Evolutionary conservation across 192 early-diverging fungal species (phyloP).

Genomic region (Obelidium mucronatum): DNA sequence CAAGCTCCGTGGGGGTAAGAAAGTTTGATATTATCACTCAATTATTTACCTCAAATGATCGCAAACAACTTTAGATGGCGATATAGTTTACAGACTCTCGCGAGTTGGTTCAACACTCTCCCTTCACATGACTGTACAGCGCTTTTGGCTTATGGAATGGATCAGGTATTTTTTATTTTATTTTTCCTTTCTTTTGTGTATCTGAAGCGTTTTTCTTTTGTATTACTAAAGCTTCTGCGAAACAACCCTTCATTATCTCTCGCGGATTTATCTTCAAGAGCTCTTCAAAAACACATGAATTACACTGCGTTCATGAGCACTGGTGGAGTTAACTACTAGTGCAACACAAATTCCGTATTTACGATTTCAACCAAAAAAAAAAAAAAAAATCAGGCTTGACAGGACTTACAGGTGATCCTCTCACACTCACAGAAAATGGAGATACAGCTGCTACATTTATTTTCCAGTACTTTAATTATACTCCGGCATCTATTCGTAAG

Average conservation of each 20-base stretch:
- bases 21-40: not conserved
- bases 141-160: not conserved
- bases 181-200: too few relatives aligned
- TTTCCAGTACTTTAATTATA: too few relatives aligned
- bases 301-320: not conserved
- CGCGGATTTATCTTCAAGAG: not conserved
- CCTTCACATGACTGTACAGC: constrained; percentile 1
- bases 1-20: constrained; percentile 3
- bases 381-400: too few relatives aligned
- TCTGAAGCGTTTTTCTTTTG: not conserved
- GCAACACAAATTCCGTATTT: not conserved
- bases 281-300: not conserved
- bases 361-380: not conserved
- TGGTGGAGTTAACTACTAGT: too few relatives aligned
- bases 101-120: not conserved
- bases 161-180: not conserved
- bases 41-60: not conserved
- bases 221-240: too few relatives aligned
- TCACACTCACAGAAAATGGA: not conserved
- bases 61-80: not conserved
- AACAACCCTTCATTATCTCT: not conserved
- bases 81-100: not conserved
- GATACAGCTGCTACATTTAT: not conserved
- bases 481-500: not conserved
- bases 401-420: not conserved